Percentiles rank a stretch among this genome's conserved stretches.
phyloP scores from a whole-genome alignment of 1,284 basidiomycete species.

The Heterobasidion occidentale region DNA sequence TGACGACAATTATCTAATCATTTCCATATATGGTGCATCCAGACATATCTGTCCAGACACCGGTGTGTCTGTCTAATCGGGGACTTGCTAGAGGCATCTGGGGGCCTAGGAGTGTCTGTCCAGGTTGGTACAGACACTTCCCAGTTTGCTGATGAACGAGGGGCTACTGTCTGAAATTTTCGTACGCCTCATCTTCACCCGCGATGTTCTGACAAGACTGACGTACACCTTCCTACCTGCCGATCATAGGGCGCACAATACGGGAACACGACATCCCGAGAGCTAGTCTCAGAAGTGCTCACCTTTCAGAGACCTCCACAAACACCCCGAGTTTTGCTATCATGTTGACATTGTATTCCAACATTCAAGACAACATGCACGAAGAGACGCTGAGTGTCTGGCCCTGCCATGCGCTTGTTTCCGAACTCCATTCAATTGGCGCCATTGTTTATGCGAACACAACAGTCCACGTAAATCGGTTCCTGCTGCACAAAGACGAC shows the following conservation, averaged over 20 bases:
- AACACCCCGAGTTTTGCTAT: constrained; percentile 35
- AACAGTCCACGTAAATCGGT: constrained; percentile 24
- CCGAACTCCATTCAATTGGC: background rate
- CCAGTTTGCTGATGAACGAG: no score
- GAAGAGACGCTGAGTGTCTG: constrained; percentile 24
- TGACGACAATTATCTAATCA: no score
- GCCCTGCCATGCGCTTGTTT: background rate
- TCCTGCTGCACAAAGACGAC: constrained; percentile 21
- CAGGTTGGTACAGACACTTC: no score
- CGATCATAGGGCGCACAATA: constrained; percentile 24
- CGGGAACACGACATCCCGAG: background rate
- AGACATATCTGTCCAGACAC: no score
- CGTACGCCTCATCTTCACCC: constrained; percentile 17
- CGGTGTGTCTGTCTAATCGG: no score
- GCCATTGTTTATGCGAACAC: constrained; percentile 24
- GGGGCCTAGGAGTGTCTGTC: no score
- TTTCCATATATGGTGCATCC: no score
- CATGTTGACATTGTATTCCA: constrained; percentile 32
- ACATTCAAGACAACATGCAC: constrained; percentile 33
- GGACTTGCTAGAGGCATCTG: no score
- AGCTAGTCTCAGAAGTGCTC: background rate
- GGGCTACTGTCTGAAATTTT: constrained; percentile 39
- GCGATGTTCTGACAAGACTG: background rate
- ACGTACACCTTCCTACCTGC: constrained; percentile 22
- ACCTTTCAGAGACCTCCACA: constrained; percentile 31